phyloP scores from a whole-genome alignment of 2,329 filamentous ascomycete species.

The Monosporascus ibericus region DNA sequence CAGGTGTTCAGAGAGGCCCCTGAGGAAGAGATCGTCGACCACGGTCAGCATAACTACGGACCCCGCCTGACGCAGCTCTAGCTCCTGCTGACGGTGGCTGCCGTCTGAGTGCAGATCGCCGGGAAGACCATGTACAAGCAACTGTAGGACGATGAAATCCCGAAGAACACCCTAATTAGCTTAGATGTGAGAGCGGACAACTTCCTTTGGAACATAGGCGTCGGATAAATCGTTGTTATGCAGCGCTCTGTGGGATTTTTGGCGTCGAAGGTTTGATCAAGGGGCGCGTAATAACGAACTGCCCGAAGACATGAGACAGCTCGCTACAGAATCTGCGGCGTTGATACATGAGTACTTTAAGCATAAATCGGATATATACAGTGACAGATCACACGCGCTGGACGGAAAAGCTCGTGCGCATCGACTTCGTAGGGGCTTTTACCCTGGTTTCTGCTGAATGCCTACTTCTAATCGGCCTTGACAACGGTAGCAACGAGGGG shows the following conservation, averaged over 20 bases:
- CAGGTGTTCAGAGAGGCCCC: constrained; percentile 28
- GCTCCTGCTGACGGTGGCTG: not conserved
- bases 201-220: constrained; percentile 3
- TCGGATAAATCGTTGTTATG: not conserved
- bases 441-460: constrained; percentile 60
- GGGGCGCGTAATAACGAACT: constrained; percentile 6
- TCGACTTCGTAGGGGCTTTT: constrained; percentile 69
- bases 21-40: not conserved
- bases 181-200: constrained; percentile 1
- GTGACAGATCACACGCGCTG: constrained; percentile 49
- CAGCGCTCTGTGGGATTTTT: constrained; percentile 4
- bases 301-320: constrained; percentile 1
- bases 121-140: constrained; percentile 2
- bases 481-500: constrained; percentile 65
- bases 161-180: not conserved
- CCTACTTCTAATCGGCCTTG: constrained; percentile 61
- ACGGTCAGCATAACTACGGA: not conserved
- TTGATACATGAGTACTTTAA: not conserved
- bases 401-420: constrained; percentile 57
- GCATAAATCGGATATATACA: not conserved
- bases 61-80: not conserved
- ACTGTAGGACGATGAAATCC: not conserved
- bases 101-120: constrained; percentile 7
- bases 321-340: constrained; percentile 3
- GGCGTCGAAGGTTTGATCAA: constrained; percentile 5